Evolutionary conservation across 2,329 filamentous ascomycete genomes (phyloP), one percentile per base, ranked within the genome.

Genomic region (Helotiales sp.): DNA sequence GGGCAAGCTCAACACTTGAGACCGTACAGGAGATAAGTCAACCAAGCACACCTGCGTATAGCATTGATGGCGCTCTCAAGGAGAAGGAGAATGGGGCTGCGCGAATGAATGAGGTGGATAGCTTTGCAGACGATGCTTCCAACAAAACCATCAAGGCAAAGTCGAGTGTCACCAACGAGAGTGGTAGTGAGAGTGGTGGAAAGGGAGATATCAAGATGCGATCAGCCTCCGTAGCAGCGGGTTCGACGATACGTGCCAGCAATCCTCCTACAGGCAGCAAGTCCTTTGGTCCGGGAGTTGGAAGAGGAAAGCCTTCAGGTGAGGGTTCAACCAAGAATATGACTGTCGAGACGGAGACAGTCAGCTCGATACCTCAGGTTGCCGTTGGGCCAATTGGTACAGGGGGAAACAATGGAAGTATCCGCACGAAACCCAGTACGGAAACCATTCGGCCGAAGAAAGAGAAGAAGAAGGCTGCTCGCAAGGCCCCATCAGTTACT

Each of bases 261-360:
- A 70, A 77, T 72, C 61, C 77, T 78, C 70, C 87, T 69, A 69
- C 85, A 73, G 77, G 90, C 62, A 44, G 40, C 40, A 79, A 89
- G 60, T 91, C 90, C 8, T 86, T 82, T 59, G 71, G 75, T 66
- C 73, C 81, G 50, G 82, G 88, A 33, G 87, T 87, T 55, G 76
- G 79, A 55, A 90, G 92, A 70, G 80, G 83, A 31, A 91, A 93
- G 71, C 78, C 84, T 27, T 71, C 76, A 10, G 77, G 81, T 52
- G 90, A 96, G 70, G 87, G 86, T n/a, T 88, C 90, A 33, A 82
- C 87, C 57, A 86, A 89, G 70, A 95, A 91, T 67, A 97, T 99
- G 92, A 98, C 91, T 9, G 93, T 98, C 13, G 95, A 99, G 76
- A 97, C 95, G 0, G 95, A 99, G 74, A 96, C 93, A 0, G 95